Percentiles rank a stretch among this genome's conserved stretches.
Evolutionary conservation across 768 basidiomycete genomes (phyloP).

Genomic region (Lentinula guzmanii): DNA sequence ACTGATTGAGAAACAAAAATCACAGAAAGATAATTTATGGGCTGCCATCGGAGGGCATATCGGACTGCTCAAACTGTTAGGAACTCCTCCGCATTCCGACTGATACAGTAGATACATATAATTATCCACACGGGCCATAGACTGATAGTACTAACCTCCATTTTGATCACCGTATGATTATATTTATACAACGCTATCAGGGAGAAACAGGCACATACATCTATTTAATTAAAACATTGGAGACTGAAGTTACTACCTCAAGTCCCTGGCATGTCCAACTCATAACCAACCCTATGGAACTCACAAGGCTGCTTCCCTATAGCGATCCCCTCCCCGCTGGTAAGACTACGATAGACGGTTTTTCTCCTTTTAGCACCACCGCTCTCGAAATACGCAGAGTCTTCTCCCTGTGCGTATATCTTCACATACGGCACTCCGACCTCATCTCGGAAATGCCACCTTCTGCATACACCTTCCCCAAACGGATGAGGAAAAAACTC

Average conservation of each 20-base stretch:
- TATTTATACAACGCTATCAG: too few relatives aligned
- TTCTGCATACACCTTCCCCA: conserved; percentile 61
- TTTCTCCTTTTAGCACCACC: conserved; percentile 8
- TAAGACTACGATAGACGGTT: conserved; percentile 22
- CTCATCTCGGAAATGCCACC: conserved; percentile 53
- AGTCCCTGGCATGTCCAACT: conserved; percentile 5
- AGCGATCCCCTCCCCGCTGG: conserved; percentile 47
- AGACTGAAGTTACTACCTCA: not conserved
- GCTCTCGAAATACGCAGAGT: conserved; percentile 18
- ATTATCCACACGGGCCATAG: too few relatives aligned
- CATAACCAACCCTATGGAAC: conserved; percentile 39
- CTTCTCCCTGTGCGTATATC: conserved; percentile 23
- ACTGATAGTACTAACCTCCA: too few relatives aligned
- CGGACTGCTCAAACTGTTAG: not conserved
- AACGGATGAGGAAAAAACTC: conserved; percentile 64
- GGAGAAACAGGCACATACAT: too few relatives aligned
- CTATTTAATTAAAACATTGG: too few relatives aligned
- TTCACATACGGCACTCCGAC: conserved; percentile 50
- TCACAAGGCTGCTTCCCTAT: conserved; percentile 59
- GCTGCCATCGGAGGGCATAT: not conserved
- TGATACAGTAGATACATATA: not conserved
- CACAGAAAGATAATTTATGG: not conserved
- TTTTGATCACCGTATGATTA: too few relatives aligned
- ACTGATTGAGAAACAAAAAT: not conserved
- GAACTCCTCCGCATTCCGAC: not conserved